Conservation (phyloP, 768 basidiomycete species). For the Podaxis mareebaensis region DNA sequence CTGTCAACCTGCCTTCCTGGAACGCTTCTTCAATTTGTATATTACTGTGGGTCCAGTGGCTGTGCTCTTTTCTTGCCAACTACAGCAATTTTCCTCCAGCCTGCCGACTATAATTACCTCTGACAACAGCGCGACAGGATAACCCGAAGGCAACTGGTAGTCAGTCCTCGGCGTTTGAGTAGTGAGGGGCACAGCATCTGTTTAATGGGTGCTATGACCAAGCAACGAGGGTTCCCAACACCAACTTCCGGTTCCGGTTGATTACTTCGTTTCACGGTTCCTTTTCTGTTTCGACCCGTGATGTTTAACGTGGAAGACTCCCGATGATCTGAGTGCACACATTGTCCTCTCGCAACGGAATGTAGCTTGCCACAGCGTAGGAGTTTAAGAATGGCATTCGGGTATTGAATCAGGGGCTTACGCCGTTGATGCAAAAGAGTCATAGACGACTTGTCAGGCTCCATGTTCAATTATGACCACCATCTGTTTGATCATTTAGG, state of each 20-base stretch:
- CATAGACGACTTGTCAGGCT: too few relatives aligned
- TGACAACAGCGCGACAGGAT: neutral
- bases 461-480: too few relatives aligned
- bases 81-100: neutral
- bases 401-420: neutral
- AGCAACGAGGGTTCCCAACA: constrained; percentile 4
- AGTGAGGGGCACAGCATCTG: neutral
- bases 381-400: neutral
- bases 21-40: constrained; percentile 19
- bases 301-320: neutral
- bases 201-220: neutral
- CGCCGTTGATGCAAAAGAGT: too few relatives aligned
- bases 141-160: neutral
- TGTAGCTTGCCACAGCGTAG: neutral
- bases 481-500: too few relatives aligned
- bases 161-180: neutral
- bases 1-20: constrained; percentile 8
- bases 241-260: neutral
- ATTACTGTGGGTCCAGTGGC: constrained; percentile 29
- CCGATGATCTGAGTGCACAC: neutral
- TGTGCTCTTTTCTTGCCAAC: constrained; percentile 12
- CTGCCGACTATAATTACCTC: neutral
- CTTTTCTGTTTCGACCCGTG: neutral
- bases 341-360: neutral
- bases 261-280: neutral